Conservation (phyloP, 2,329 filamentous ascomycete species). For the Ophiostoma ulmi region DNA sequence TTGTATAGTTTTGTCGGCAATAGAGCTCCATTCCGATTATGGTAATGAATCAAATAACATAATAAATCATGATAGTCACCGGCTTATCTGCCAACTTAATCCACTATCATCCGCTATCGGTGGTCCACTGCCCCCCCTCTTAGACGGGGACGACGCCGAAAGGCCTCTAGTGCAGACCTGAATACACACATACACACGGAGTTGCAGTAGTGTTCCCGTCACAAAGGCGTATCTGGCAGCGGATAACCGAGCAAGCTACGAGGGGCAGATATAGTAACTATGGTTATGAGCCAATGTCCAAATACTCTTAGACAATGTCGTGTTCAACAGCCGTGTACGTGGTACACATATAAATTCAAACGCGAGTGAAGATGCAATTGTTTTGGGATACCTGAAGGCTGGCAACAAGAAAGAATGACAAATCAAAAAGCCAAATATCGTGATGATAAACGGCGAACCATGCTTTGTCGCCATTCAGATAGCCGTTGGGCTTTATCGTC, state of each 20-base stretch:
- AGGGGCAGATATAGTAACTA: background rate
- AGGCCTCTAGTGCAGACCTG: background rate
- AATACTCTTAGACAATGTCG: background rate
- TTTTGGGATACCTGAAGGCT: background rate
- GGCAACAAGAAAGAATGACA: background rate
- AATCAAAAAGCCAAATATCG: background rate
- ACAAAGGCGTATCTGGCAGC: background rate
- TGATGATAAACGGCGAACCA: too few relatives aligned
- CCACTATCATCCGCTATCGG: conserved; percentile 9
- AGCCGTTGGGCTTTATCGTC: background rate
- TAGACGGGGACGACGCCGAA: background rate
- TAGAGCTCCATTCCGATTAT: conserved; percentile 7
- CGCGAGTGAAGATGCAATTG: too few relatives aligned
- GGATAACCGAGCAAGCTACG: conserved; percentile 1
- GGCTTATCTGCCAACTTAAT: background rate
- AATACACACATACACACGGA: conserved; percentile 8
- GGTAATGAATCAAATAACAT: background rate
- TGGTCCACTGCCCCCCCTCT: background rate
- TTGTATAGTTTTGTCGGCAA: conserved; percentile 3
- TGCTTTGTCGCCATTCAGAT: too few relatives aligned
- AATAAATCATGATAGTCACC: background rate
- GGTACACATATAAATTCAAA: too few relatives aligned
- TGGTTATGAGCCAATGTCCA: background rate
- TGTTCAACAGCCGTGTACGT: background rate
- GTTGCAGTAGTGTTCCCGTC: conserved; percentile 9